A percentile compares a stretch with the other conserved stretches of the same genome.
Evolutionary conservation across 768 basidiomycete species (phyloP).

Genomic region (Naganishia friedmannii): DNA sequence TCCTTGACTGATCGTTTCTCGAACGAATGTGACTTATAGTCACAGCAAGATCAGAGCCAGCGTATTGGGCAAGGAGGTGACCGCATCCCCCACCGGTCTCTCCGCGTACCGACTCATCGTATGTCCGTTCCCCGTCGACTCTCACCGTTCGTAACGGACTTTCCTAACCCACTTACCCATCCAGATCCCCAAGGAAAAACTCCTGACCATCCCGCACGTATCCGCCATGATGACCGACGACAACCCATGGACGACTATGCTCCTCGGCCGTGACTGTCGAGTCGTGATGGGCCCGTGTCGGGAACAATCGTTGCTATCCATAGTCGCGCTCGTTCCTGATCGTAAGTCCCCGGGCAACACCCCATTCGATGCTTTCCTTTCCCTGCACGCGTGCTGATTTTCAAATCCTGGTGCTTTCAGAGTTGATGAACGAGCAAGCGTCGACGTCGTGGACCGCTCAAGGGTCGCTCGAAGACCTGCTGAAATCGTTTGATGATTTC

Average conservation of each 20-base stretch:
- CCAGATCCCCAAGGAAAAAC: constrained; percentile 8
- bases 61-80: constrained; percentile 13
- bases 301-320: constrained; percentile 2
- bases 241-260: constrained; percentile 27
- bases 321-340: constrained; percentile 29
- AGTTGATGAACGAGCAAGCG: constrained; percentile 24
- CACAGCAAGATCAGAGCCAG: constrained; percentile 14
- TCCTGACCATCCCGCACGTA: constrained; percentile 16
- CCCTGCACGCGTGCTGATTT: neutral
- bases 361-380: neutral
- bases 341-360: constrained; percentile 5
- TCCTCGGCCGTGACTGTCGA: constrained; percentile 21
- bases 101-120: constrained; percentile 30
- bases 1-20: neutral
- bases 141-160: neutral
- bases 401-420: neutral
- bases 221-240: constrained; percentile 12
- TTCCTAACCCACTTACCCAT: neutral
- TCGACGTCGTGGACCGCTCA: constrained; percentile 28
- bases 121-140: neutral
- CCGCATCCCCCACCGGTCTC: constrained; percentile 26
- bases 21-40: neutral
- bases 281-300: constrained; percentile 27
- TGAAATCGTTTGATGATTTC: constrained; percentile 25
- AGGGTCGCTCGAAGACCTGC: constrained; percentile 24